Conservation (phyloP, 305 asterid species). For the Solanum chacoense region DNA sequence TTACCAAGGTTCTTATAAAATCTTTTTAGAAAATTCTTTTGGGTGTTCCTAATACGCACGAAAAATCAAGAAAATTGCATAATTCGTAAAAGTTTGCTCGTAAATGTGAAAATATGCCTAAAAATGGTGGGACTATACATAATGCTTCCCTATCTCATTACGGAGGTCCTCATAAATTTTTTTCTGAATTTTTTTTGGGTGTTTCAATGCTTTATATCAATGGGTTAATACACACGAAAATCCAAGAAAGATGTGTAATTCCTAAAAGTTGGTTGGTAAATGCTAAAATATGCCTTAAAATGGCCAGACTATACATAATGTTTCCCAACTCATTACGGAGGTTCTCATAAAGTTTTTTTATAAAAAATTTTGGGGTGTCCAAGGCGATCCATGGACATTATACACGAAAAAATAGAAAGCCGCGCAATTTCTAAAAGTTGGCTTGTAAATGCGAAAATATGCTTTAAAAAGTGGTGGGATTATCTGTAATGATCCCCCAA, state of each 20-base stretch:
- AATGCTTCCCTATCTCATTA: too few relatives aligned
- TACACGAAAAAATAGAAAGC: neutral
- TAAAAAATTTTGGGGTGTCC: fast-evolving
- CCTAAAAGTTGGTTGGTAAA: neutral
- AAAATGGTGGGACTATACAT: neutral
- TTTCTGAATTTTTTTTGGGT: neutral
- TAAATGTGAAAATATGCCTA: too few relatives aligned
- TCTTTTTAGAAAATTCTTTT: too few relatives aligned
- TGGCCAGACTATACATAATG: neutral
- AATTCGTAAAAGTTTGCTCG: too few relatives aligned
- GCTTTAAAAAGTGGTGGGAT: too few relatives aligned
- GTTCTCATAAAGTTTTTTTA: too few relatives aligned
- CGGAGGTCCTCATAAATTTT: too few relatives aligned
- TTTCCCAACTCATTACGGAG: neutral
- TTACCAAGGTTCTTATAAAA: too few relatives aligned
- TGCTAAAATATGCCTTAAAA: neutral
- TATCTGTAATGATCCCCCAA: too few relatives aligned
- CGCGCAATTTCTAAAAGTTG: neutral
- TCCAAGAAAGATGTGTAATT: too few relatives aligned
- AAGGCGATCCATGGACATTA: neutral
- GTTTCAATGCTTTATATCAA: fast-evolving
- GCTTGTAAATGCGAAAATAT: neutral
- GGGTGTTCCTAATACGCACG: too few relatives aligned
- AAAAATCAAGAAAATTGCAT: too few relatives aligned
- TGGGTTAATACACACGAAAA: neutral